Evolutionary conservation across 345 rosid species (phyloP), one percentile per base, ranked within the genome.

Genomic region (Physaria fendleri): DNA sequence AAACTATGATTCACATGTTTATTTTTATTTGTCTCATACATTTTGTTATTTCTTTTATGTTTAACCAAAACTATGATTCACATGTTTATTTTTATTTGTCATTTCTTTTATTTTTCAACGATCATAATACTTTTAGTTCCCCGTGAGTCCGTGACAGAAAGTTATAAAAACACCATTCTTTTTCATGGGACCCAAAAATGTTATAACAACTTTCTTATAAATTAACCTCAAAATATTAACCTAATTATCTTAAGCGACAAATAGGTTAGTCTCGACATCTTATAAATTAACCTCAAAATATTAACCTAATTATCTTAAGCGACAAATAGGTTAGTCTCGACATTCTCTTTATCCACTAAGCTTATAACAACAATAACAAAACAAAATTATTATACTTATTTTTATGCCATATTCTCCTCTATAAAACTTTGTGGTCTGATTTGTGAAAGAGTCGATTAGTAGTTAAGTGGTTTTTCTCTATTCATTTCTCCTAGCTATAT

Each of bases 61-160:
- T n/a, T n/a, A n/a, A n/a, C n/a, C n/a, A n/a, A n/a, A n/a, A n/a
- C n/a, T n/a, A n/a, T n/a, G n/a, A n/a, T n/a, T n/a, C n/a, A n/a
- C 22, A 6, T n/a, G 50, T 27, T 23, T 40, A 18, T 30, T 25
- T 17, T 4, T 58, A 21, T 33, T 17, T 59, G 59, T 61, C 24
- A 0, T 27, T 33, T 42, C 30, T 65, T 48, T 27, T 21, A 21
- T 39, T 12, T 14, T 25, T 23, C 28, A 58, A 45, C 4, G 22
- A 17, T 47, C 54, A 38, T 40, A 21, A 45, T 33, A 9, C n/a
- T 29, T 32, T 21, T 34, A 5, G 18, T 68, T 34, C 28, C 53
- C 66, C 73, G 73, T 68, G 73, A 59, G 61, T 24, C 66, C 73
- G 73, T 68, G 73, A 59, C 66, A 34, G 27, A 68, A 58, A 68